Percentiles rank a stretch among this genome's conserved stretches.
These are phyloP conservation scores for Aspergillus fructus DNA, from an alignment of 2,329 filamentous ascomycete genomes.

Conservation along the genomic window DNA sequence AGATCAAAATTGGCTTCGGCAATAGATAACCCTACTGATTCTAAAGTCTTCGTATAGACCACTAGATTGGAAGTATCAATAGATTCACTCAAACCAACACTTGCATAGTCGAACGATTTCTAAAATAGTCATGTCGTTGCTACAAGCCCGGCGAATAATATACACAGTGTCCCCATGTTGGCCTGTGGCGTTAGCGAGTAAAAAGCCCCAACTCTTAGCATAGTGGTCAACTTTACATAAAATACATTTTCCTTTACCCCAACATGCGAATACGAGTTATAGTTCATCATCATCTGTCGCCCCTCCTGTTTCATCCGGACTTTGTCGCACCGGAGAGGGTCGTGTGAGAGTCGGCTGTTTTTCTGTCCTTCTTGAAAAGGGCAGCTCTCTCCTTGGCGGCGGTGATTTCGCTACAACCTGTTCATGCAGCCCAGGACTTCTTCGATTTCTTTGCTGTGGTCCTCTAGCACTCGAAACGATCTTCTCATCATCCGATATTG, in stretches of 20 bases:
- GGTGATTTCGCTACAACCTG: constrained; percentile 20
- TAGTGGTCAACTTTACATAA: neutral
- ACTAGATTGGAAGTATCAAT: neutral
- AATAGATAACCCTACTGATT: constrained; percentile 4
- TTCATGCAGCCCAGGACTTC: neutral
- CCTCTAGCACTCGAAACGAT: neutral
- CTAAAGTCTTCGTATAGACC: neutral
- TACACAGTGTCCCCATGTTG: too few species aligned
- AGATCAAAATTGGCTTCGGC: constrained; percentile 28
- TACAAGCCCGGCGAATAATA: too few species aligned
- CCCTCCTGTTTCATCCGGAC: constrained; percentile 29
- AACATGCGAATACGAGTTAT: constrained; percentile 14
- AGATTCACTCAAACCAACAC: neutral
- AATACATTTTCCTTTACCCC: neutral
- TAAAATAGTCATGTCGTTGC: neutral
- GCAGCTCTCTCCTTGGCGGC: constrained; percentile 44
- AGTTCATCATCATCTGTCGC: constrained; percentile 46
- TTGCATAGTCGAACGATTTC: neutral
- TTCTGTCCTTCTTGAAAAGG: constrained; percentile 33
- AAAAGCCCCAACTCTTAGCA: neutral
- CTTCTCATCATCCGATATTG: constrained; percentile 31
- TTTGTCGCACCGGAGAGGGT: constrained; percentile 10
- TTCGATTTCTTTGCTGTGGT: neutral
- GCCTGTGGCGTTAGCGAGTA: neutral
- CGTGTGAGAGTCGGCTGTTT: constrained; percentile 1